These are phyloP conservation scores for Parafenestella ontariensis DNA, from an alignment of 2,329 filamentous ascomycete species.

Conservation along the genomic window DNA sequence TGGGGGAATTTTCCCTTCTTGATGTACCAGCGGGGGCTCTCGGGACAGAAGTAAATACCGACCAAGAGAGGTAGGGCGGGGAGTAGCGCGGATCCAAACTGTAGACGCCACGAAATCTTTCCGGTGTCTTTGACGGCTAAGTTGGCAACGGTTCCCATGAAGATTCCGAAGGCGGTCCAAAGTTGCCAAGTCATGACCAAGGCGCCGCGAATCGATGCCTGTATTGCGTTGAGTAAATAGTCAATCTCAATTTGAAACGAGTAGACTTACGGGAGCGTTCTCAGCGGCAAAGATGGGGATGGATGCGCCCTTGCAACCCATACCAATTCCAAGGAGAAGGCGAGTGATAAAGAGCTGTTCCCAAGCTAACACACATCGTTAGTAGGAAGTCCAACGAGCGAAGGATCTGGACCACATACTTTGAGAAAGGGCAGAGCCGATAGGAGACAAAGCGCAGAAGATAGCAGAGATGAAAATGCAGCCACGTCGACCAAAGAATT, in stretches of 20 bases:
- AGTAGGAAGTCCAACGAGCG: neutral
- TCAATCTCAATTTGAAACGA: neutral
- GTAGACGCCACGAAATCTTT: conserved; percentile 28
- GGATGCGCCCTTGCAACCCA: conserved; percentile 43
- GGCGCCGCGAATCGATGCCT: conserved; percentile 54
- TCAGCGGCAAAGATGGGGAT: conserved; percentile 56
- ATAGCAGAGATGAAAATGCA: conserved; percentile 29
- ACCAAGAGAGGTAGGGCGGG: conserved; percentile 25
- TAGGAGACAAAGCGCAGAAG: conserved; percentile 25
- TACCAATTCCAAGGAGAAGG: conserved; percentile 33
- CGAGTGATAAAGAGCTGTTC: conserved; percentile 21
- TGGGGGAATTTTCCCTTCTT: conserved; percentile 48
- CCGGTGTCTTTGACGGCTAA: conserved; percentile 12
- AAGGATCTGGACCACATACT: conserved; percentile 6
- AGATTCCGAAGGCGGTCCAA: conserved; percentile 42
- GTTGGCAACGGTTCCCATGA: conserved; percentile 21
- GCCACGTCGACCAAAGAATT: conserved; percentile 29
- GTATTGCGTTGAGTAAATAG: neutral
- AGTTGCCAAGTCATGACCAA: conserved; percentile 60
- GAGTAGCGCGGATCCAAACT: conserved; percentile 30
- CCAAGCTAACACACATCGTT: conserved; percentile 8
- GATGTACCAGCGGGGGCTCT: conserved; percentile 55
- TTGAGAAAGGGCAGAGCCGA: conserved; percentile 24
- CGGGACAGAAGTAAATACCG: conserved; percentile 23
- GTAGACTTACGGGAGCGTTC: conserved; percentile 46